Base-by-base conservation (phyloP, 192 early-diverging fungal genomes). In the Dissophora globulifera region DNA sequence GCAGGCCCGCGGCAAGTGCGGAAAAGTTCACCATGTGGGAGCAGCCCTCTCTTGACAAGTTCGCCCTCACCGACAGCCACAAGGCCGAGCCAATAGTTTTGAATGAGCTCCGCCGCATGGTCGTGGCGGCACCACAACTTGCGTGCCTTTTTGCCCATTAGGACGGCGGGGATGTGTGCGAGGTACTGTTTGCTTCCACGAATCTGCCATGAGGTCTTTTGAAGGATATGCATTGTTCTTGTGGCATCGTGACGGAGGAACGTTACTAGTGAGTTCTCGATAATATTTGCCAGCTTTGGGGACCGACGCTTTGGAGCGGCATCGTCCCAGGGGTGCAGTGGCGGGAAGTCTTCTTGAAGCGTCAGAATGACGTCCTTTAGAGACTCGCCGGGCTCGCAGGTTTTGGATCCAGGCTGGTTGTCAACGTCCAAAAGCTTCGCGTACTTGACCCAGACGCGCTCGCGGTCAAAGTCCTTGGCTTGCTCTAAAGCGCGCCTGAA, bases 341-440 rank as follows among this genome's bases (percentile, higher is more conserved):
- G 72, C 1, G 72, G 72, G 22, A 48, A 53, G 13, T 27, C 41
- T 32, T 76, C 72, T 33, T 76, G 72, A 4, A 76, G 46, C 0
- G 50, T 43, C 29, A 76, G 58, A 20, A 67, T 42, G 7, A 66
- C 50, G 11, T 67, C 72, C 49, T 62, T 66, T 25, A 76, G 27
- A 16, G 40, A 29, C 63, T 76, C 72, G 15, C 62, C 56, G 9
- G 27, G 19, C 57, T 76, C 64, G 45, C 62, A 66, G 2, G 43
- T 2, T n/a, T 56, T 22, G 7, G 17, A 23, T 46, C 46, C 58
- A 52, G 49, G 50, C 5, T 62, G 50, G 47, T 76, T 76, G 32
- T 17, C 22, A 49, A 76, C 58, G 50, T 76, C 72, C 20, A 67
- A n/a, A 29, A 61, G 13, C 1, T 5, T 35, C 2, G 13, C 12